phyloP scores from a whole-genome alignment of 148 eudicot species.

The Rhododendron henanense region DNA sequence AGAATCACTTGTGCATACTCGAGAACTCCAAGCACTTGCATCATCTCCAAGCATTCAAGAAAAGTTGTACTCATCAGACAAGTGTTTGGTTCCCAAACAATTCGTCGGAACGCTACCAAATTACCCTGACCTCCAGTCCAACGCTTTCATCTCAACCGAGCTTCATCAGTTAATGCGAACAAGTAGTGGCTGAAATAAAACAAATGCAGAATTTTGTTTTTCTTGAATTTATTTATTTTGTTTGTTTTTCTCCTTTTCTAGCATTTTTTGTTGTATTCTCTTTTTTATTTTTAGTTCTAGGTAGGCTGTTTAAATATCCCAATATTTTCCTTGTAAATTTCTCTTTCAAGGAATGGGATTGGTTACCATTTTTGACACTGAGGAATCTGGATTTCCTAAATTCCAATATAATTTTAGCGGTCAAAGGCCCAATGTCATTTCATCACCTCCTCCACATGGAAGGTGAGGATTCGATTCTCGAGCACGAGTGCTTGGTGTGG shows the following conservation, averaged over 20 bases:
- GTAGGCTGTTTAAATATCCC: not conserved
- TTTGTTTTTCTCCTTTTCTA: not conserved
- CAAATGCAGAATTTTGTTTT: not conserved
- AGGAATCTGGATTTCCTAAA: not conserved
- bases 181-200: not conserved
- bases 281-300: not conserved
- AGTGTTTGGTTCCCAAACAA: constrained; percentile 49
- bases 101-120: constrained; percentile 21
- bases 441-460: no score
- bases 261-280: not conserved
- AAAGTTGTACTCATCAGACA: constrained; percentile 54
- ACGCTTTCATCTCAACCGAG: constrained; percentile 8
- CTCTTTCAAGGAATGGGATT: not conserved
- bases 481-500: no score
- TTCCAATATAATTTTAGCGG: not conserved
- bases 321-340: not conserved
- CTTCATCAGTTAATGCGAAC: constrained; percentile 8
- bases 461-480: no score
- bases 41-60: constrained; percentile 54
- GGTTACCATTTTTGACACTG: not conserved
- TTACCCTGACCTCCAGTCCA: constrained; percentile 10
- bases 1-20: not conserved
- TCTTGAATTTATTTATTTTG: not conserved
- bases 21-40: constrained; percentile 38
- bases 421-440: no score